Conservation (phyloP, 2,329 filamentous ascomycete species). For the Ophiostoma montium region DNA sequence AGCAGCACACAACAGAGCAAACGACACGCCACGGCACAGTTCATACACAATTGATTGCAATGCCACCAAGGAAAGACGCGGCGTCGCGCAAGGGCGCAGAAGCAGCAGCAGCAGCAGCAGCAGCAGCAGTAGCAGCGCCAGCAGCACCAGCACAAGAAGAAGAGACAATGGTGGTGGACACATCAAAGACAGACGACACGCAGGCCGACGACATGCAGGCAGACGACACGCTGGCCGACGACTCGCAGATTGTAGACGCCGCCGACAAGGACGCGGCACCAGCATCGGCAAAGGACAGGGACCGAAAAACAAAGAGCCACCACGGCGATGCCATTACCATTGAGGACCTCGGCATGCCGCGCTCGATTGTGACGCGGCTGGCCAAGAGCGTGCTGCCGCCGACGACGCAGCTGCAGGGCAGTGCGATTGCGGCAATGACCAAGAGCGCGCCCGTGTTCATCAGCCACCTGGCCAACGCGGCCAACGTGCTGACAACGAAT, state of each 20-base stretch:
- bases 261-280: neutral
- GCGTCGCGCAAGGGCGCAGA: constrained; percentile 29
- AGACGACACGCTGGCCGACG: neutral
- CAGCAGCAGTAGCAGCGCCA: constrained; percentile 10
- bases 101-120: constrained; percentile 15
- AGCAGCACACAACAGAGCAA: no score
- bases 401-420: constrained; percentile 72
- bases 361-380: constrained; percentile 66
- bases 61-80: constrained; percentile 43
- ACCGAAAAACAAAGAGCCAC: constrained; percentile 11
- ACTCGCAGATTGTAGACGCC: neutral
- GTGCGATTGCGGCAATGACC: constrained; percentile 63
- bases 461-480: constrained; percentile 63
- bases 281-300: constrained; percentile 1
- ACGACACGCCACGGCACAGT: no score
- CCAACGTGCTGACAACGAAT: constrained; percentile 54
- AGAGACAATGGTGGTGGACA: neutral
- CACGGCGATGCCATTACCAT: constrained; percentile 30
- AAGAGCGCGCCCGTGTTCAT: constrained; percentile 78
- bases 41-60: constrained; percentile 15
- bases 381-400: constrained; percentile 68
- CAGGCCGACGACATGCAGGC: neutral
- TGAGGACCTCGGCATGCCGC: constrained; percentile 63
- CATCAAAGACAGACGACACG: neutral
- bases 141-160: constrained; percentile 9